A percentile compares a stretch with the other conserved stretches of the same genome.
Conservation (phyloP, 495 filamentous ascomycete genomes). For the Bacidia gigantensis region DNA sequence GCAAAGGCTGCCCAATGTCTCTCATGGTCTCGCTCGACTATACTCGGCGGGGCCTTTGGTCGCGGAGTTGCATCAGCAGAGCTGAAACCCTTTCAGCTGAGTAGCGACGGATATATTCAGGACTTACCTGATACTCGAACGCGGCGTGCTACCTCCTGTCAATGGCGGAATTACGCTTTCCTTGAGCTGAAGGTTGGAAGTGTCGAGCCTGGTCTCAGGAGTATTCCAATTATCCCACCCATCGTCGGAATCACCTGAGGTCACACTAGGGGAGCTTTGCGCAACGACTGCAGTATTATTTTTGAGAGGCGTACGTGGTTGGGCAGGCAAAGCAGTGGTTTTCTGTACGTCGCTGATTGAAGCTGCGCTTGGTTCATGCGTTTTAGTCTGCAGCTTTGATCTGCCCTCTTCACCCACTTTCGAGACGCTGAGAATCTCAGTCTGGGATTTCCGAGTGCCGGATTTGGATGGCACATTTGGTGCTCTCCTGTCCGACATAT, state of each 20-base stretch:
- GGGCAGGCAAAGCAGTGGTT: too few relatives aligned
- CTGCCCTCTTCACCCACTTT: too few relatives aligned
- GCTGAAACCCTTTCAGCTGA: constrained; percentile 4
- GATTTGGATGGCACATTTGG: not conserved
- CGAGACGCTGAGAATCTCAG: too few relatives aligned
- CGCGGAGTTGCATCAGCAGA: constrained; percentile 17
- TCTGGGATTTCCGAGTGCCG: too few relatives aligned
- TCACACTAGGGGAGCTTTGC: too few relatives aligned
- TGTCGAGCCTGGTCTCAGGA: constrained; percentile 32
- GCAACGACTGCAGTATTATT: too few relatives aligned
- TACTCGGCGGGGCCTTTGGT: constrained; percentile 21
- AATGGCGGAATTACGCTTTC: constrained; percentile 30
- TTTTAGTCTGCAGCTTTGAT: too few relatives aligned
- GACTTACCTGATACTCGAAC: constrained; percentile 41
- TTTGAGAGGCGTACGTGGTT: too few relatives aligned
- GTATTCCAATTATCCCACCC: constrained; percentile 64
- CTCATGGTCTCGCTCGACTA: constrained; percentile 26
- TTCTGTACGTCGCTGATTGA: too few relatives aligned
- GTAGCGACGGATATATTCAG: constrained; percentile 7
- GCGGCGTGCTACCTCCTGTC: constrained; percentile 31
- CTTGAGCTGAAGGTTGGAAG: constrained; percentile 36
- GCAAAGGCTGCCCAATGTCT: constrained; percentile 55
- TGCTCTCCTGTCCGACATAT: not conserved
- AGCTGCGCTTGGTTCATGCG: too few relatives aligned
- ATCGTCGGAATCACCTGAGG: constrained; percentile 44